phyloP scores from a whole-genome alignment of 2,329 filamentous ascomycete species.

The Ascochyta clinopodiicola region DNA sequence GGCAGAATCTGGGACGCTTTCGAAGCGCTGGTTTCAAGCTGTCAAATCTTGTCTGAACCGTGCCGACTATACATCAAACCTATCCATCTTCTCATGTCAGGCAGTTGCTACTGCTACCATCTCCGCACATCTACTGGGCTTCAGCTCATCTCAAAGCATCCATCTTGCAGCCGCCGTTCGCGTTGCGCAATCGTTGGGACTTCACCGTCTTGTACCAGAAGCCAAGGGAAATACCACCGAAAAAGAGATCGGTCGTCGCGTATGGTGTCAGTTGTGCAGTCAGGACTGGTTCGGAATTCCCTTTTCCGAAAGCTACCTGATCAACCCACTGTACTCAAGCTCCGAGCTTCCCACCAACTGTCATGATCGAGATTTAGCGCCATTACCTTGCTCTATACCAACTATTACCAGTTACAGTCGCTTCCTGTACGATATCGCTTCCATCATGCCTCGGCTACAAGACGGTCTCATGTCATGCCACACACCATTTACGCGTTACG shows the following conservation, averaged over 20 bases:
- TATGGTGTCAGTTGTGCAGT: slow-evolving; percentile 49
- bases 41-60: slow-evolving; percentile 52
- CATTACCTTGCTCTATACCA: slow-evolving; percentile 23
- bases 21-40: slow-evolving; percentile 28
- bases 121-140: slow-evolving; percentile 55
- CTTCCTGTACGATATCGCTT: slow-evolving; percentile 47
- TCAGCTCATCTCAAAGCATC: slow-evolving; percentile 54
- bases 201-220: slow-evolving; percentile 49
- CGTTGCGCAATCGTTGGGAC: slow-evolving; percentile 56
- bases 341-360: slow-evolving; percentile 43
- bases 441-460: slow-evolving; percentile 48
- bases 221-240: not conserved
- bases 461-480: slow-evolving; percentile 45
- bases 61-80: slow-evolving; percentile 50
- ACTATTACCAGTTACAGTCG: slow-evolving; percentile 46
- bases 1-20: not conserved
- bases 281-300: slow-evolving; percentile 53
- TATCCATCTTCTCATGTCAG: slow-evolving; percentile 53
- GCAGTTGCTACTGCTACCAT: slow-evolving; percentile 55
- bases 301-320: slow-evolving; percentile 49
- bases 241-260: slow-evolving; percentile 43
- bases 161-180: slow-evolving; percentile 54
- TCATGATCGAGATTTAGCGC: slow-evolving; percentile 38
- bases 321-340: slow-evolving; percentile 40
- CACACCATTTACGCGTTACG: slow-evolving; percentile 51